A percentile compares a stretch with the other conserved stretches of the same genome.
phyloP scores from a whole-genome alignment of 345 rosid species.

The Eucalyptus polybractea region DNA sequence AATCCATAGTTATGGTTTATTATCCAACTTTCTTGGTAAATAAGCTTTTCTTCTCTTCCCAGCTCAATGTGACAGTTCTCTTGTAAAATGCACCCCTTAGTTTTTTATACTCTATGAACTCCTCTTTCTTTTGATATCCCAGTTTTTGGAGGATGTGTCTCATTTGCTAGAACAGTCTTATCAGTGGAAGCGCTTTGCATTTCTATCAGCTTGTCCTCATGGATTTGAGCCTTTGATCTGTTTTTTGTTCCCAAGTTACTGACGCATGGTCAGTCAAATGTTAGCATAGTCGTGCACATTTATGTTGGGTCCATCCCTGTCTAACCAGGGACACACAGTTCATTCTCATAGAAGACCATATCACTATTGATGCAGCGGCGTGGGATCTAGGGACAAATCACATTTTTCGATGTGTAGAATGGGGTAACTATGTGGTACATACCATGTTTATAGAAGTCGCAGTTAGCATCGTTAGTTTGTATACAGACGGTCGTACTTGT shows the following conservation, averaged over 20 bases:
- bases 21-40: background rate
- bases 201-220: background rate
- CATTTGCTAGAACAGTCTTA: background rate
- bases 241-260: background rate
- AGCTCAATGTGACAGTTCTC: background rate
- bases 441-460: background rate
- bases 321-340: background rate
- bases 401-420: background rate
- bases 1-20: background rate
- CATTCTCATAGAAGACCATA: background rate
- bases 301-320: background rate
- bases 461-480: background rate
- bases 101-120: background rate
- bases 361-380: background rate
- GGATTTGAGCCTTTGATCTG: background rate
- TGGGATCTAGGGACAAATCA: background rate
- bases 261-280: background rate
- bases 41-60: background rate
- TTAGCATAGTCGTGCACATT: background rate
- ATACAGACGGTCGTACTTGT: background rate
- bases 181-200: background rate
- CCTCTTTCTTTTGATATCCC: background rate
- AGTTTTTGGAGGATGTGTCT: background rate
- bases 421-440: background rate
- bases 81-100: background rate